These are phyloP conservation scores for Saitozyma podzolica DNA, from an alignment of 768 basidiomycete species.

Conservation along the genomic window DNA sequence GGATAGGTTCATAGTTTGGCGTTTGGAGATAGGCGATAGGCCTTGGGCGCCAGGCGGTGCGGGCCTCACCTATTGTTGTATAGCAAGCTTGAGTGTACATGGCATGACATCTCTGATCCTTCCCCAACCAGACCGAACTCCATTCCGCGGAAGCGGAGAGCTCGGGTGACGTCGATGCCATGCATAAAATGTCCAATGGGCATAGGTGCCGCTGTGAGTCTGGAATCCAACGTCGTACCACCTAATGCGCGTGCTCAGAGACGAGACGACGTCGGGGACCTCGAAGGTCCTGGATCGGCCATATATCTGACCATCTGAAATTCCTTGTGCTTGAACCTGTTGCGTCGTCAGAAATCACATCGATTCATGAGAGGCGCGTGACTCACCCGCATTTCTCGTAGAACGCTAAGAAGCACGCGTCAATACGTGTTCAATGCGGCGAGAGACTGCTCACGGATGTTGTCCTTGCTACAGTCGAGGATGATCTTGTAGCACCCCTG, in stretches of 20 bases:
- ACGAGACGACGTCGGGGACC: not conserved
- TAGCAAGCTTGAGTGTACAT: too few species aligned
- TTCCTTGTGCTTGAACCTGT: constrained; percentile 71
- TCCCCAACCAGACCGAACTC: too few species aligned
- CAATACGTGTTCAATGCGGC: constrained; percentile 5
- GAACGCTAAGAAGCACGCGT: constrained; percentile 65
- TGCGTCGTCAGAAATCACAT: not conserved
- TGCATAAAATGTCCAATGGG: too few species aligned
- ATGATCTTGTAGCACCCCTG: constrained; percentile 93
- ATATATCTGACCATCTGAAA: constrained; percentile 73
- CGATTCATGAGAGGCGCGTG: not conserved
- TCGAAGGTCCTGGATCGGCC: constrained; percentile 11
- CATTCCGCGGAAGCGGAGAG: too few species aligned
- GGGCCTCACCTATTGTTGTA: too few species aligned
- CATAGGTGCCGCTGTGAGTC: too few species aligned
- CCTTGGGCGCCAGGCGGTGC: too few species aligned
- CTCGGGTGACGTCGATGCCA: too few species aligned
- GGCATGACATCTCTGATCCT: too few species aligned
- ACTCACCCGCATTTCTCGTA: constrained; percentile 77
- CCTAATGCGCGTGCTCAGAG: not conserved
- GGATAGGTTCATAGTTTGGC: too few species aligned
- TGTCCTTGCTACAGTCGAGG: constrained; percentile 84
- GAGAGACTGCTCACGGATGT: constrained; percentile 71
- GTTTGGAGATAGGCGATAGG: too few species aligned
- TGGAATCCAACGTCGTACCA: too few species aligned